Base-by-base conservation (phyloP, 2,329 filamentous ascomycete species). In the Penicillium crustosum region DNA sequence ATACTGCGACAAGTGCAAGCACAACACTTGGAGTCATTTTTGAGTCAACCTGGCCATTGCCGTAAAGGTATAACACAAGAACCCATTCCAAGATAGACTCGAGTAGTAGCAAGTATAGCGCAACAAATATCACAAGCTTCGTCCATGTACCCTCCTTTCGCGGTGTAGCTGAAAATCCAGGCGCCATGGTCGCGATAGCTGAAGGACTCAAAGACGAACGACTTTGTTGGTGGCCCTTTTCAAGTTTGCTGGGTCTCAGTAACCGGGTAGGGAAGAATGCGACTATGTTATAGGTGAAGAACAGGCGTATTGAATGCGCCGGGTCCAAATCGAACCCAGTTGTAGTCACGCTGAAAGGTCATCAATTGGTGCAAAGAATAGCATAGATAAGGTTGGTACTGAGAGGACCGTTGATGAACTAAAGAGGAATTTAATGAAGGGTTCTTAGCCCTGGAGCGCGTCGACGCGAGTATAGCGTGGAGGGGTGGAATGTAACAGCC, bases 1-100 rank as follows among this genome's bases (percentile, higher is more conserved):
- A 57, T 68, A 77, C 75, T 42, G 73, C 70, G 6, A 73, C 61
- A 10, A 77, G 56, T n/a, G 69, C 64, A 7, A 77, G 62, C 17
- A 75, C 65, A 45, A 77, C 61, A 56, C 74, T 76, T 8, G 68
- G 65, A 0, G 69, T 70, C 70, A 75, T 77, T 58, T 72, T 72
- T n/a, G 67, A 70, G 54, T 76, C 74, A 33, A 76, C 73, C n/a
- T 63, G 60, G 27, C 62, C 62, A 41, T 66, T 71, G 7, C 64
- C 71, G 50, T 74, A 77, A 1, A 76, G 65, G 49, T 70, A 74
- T 3, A 75, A 58, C 6, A 73, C 69, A 6, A 76, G 49, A 0
- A 69, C 72, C 55, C 68, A 70, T 66, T 75, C 64, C 13, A 70
- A 65, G n/a, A 75, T 58, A 0, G 73, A 76, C 53, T 72, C 65